Base-by-base conservation (phyloP, 306 rosid genomes). In the Albizia julibrissin region DNA sequence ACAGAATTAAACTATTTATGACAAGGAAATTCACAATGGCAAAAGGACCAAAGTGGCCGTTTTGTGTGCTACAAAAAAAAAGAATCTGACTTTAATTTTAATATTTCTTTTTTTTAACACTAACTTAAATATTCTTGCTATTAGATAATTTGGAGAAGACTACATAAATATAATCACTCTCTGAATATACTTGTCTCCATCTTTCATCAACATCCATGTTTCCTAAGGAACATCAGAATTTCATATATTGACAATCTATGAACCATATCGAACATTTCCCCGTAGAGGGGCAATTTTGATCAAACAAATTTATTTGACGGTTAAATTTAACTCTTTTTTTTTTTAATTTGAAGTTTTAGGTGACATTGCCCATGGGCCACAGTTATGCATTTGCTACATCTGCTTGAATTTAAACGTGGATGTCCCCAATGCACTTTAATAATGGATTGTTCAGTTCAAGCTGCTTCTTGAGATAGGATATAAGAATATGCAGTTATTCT, bases 1-100 rank as follows among this genome's bases (percentile, higher is more conserved):
- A 84, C 47, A 10, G 76, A 54, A 61, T 87, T 21, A 78, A 31
- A 74, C 33, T 72, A 49, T 12, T 34, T 15, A 43, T 69, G 39
- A 44, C 67, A 76, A 68, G 5, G 70, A 21, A 68, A 62, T 62
- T 80, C 37, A 80, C 46, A 79, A 58, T 29, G 74, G 34, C 59
- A 82, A 49, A 7, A 85, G 70, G 80, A 80, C 37, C 50, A 34
- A 77, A 83, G 62, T 29, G 62, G 40, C 22, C 50, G 54, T 37
- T 34, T n/a, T 9, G 37, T 76, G 29, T 16, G 15, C 67, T 64
- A 73, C n/a, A 72, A 16, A 59, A 26, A 59, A 26, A 72, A 33
- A 31, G 52, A 68, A 72, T 34, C 67, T 21, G 65, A 71, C 39
- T 34, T 34, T 5, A 34, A 34, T 34, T 34, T 34, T 5, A 34